Evolutionary conservation across 202 grass and related monocot genomes (phyloP).

Genomic region (Digitaria exilis): DNA sequence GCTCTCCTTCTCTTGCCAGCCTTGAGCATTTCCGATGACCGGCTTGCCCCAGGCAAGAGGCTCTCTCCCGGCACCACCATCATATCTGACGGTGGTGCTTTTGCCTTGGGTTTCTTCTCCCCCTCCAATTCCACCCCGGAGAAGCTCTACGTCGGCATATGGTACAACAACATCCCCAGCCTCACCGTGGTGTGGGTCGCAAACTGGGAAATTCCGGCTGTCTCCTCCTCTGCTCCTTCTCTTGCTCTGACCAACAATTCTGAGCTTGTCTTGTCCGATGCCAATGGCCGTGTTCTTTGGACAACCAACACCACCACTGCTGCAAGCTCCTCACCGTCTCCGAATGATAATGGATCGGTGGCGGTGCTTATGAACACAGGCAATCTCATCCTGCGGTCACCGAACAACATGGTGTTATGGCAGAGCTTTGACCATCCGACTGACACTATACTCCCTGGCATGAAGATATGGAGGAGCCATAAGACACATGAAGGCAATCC

Average conservation of each 20-base stretch:
- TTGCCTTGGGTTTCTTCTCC: too few species aligned
- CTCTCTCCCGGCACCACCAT: too few species aligned
- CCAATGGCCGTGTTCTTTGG: slow-evolving; percentile 1
- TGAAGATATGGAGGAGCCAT: slow-evolving; percentile 36
- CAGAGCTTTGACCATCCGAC: slow-evolving; percentile 57
- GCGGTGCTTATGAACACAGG: slow-evolving; percentile 32
- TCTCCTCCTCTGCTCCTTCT: background rate
- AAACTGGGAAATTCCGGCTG: background rate
- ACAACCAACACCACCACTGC: slow-evolving; percentile 16
- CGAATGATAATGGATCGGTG: background rate
- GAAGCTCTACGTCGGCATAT: too few species aligned
- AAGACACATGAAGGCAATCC: slow-evolving; percentile 6
- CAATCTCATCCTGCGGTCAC: slow-evolving; percentile 50
- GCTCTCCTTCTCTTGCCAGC: too few species aligned
- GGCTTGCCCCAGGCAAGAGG: too few species aligned
- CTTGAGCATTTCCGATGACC: too few species aligned
- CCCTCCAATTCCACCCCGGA: too few species aligned
- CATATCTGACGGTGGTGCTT: too few species aligned
- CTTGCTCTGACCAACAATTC: slow-evolving; percentile 22
- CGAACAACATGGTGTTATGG: slow-evolving; percentile 21
- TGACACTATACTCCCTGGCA: slow-evolving; percentile 53
- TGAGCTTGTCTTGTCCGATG: slow-evolving; percentile 31
- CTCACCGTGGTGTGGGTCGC: too few species aligned
- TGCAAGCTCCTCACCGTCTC: background rate
- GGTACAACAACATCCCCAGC: too few species aligned